Evolutionary conservation across 2,329 filamentous ascomycete species (phyloP).

Genomic region (Aspergillus luchuensis): DNA sequence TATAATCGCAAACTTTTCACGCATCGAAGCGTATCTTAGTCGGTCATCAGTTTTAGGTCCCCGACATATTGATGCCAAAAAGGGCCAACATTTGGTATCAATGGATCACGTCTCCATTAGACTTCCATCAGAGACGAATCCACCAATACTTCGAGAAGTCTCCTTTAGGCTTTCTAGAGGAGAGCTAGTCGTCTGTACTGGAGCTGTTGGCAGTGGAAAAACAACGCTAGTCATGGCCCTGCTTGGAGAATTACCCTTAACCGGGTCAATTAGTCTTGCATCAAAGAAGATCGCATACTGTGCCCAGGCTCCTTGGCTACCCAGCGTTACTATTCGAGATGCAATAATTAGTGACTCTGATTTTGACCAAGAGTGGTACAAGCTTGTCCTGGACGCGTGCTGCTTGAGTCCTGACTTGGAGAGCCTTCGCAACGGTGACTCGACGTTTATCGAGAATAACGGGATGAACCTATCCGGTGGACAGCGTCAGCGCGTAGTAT

Average conservation of each 20-base stretch:
- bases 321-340: constrained; percentile 3
- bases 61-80: background rate
- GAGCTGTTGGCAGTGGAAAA: constrained; percentile 14
- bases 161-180: background rate
- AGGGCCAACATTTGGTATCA: background rate
- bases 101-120: background rate
- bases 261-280: background rate
- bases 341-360: background rate
- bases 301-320: constrained; percentile 6
- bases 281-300: constrained; percentile 1
- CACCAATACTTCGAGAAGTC: background rate
- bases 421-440: background rate
- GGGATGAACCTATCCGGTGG: constrained; percentile 1
- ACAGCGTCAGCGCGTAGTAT: constrained; percentile 7
- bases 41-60: background rate
- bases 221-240: constrained; percentile 5
- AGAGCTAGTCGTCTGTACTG: background rate
- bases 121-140: no score
- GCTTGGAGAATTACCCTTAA: constrained; percentile 4
- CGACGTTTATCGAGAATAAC: background rate
- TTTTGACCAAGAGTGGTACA: background rate
- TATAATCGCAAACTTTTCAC: background rate
- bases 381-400: background rate
- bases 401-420: background rate
- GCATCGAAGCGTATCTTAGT: background rate